These are phyloP conservation scores for Pseudocercospora vitis DNA, from an alignment of 2,329 filamentous ascomycete genomes.

Conservation along the genomic window DNA sequence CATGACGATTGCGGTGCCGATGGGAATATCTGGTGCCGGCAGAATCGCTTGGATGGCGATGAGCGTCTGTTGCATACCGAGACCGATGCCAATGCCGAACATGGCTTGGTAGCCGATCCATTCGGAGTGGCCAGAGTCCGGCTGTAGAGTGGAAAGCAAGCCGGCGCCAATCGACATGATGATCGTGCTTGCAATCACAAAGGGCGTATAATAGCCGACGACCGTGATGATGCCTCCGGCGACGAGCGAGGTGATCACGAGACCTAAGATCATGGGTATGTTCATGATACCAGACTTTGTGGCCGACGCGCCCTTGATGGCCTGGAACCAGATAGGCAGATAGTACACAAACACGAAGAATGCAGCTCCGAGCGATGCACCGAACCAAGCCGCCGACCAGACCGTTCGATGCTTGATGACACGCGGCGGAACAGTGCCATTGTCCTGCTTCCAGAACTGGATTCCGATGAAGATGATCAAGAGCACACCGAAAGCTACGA, in stretches of 20 bases:
- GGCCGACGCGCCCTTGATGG: slow-evolving; percentile 49
- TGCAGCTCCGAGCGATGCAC: slow-evolving; percentile 40
- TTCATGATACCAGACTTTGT: slow-evolving; percentile 52
- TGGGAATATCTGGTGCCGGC: slow-evolving; percentile 45
- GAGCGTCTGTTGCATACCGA: slow-evolving; percentile 51
- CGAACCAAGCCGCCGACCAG: slow-evolving; percentile 28
- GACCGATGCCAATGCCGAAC: slow-evolving; percentile 45
- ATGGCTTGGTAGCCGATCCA: slow-evolving; percentile 44
- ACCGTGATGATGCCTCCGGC: slow-evolving; percentile 43
- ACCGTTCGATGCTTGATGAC: slow-evolving; percentile 49
- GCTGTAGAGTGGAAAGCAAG: slow-evolving; percentile 46
- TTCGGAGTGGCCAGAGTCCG: slow-evolving; percentile 39
- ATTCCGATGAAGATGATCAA: slow-evolving; percentile 44
- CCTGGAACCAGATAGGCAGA: slow-evolving; percentile 52
- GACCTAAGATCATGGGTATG: slow-evolving; percentile 48
- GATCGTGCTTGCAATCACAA: slow-evolving; percentile 45
- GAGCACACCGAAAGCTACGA: slow-evolving; percentile 49
- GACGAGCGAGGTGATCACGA: slow-evolving; percentile 47
- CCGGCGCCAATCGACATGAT: slow-evolving; percentile 50
- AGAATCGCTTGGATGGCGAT: slow-evolving; percentile 50
- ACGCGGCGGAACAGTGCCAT: slow-evolving; percentile 49
- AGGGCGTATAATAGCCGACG: slow-evolving; percentile 53
- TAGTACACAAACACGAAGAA: slow-evolving; percentile 49
- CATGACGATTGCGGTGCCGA: slow-evolving; percentile 51
- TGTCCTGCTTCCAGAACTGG: slow-evolving; percentile 45